Evolutionary conservation across 208 protist species (phyloP).

Genomic region (Phytomonas sp.): DNA sequence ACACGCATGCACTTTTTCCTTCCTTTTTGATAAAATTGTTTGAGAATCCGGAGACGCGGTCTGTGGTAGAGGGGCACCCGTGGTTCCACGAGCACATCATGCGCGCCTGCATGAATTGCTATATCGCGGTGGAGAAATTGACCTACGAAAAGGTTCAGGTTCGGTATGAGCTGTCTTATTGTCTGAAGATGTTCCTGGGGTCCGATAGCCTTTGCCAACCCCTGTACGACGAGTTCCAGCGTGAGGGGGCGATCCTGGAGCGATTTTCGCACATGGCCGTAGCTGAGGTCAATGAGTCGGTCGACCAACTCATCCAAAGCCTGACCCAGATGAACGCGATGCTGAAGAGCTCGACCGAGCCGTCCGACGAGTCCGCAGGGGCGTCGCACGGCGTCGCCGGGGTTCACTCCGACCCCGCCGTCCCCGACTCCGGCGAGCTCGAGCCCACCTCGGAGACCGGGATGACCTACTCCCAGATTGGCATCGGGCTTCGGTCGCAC

Average conservation of each 20-base stretch:
- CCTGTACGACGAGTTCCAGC: slow-evolving; percentile 67
- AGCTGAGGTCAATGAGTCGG: slow-evolving; percentile 76
- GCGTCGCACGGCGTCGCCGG: not conserved
- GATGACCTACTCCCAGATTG: slow-evolving; percentile 74
- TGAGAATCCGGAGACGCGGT: slow-evolving; percentile 34
- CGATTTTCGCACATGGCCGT: slow-evolving; percentile 88
- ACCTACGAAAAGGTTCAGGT: slow-evolving; percentile 77
- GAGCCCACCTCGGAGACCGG: slow-evolving; percentile 44
- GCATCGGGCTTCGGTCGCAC: slow-evolving; percentile 44
- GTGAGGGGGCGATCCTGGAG: slow-evolving; percentile 62
- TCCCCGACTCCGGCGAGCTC: slow-evolving; percentile 18
- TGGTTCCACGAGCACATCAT: slow-evolving; percentile 80
- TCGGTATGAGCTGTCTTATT: slow-evolving; percentile 76
- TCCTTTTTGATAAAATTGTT: slow-evolving; percentile 52
- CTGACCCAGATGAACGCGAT: slow-evolving; percentile 77
- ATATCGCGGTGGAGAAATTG: slow-evolving; percentile 86
- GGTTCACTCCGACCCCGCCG: not conserved
- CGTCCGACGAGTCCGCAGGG: slow-evolving; percentile 37
- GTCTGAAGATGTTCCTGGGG: slow-evolving; percentile 62
- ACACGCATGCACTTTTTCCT: slow-evolving; percentile 84
- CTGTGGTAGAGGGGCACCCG: slow-evolving; percentile 54
- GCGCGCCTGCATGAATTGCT: slow-evolving; percentile 76
- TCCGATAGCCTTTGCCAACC: slow-evolving; percentile 59
- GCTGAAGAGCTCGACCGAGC: slow-evolving; percentile 50
- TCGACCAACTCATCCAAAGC: slow-evolving; percentile 77